phyloP scores from a whole-genome alignment of 768 basidiomycete genomes.

The Suillus hirtellus region DNA sequence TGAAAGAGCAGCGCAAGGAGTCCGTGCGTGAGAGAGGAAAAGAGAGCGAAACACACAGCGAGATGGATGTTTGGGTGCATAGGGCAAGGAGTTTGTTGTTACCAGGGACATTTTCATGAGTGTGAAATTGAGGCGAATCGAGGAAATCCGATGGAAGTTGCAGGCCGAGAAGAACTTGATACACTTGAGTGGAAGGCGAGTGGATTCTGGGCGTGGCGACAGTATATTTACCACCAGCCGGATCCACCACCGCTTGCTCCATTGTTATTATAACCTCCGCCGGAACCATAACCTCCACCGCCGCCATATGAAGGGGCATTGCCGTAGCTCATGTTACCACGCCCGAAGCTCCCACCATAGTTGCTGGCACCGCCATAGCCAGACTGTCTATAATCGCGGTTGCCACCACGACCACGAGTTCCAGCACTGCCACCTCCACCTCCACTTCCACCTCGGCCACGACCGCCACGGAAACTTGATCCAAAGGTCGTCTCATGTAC shows the following conservation, averaged over 20 bases:
- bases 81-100: slow-evolving; percentile 19
- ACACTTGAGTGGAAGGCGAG: slow-evolving; percentile 12
- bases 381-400: slow-evolving; percentile 35
- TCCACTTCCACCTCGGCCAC: slow-evolving; percentile 57
- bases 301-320: slow-evolving; percentile 35
- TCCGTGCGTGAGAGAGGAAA: slow-evolving; percentile 36
- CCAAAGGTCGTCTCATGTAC: slow-evolving; percentile 80
- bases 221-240: slow-evolving; percentile 49
- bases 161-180: slow-evolving; percentile 11
- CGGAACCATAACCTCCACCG: slow-evolving; percentile 40
- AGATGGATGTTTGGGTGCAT: slow-evolving; percentile 16
- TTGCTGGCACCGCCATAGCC: slow-evolving; percentile 38
- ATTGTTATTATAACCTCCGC: slow-evolving; percentile 29
- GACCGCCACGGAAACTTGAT: slow-evolving; percentile 48
- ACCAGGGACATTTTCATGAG: slow-evolving; percentile 27
- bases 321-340: slow-evolving; percentile 29
- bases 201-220: slow-evolving; percentile 11
- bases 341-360: slow-evolving; percentile 29
- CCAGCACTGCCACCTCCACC: slow-evolving; percentile 48
- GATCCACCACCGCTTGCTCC: slow-evolving; percentile 33
- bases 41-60: slow-evolving; percentile 28
- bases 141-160: slow-evolving; percentile 19
- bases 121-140: slow-evolving; percentile 18
- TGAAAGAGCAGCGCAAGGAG: slow-evolving; percentile 64
- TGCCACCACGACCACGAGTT: slow-evolving; percentile 40